Conservation (phyloP, 1,284 basidiomycete genomes). For the Marasmius tenuissimus region DNA sequence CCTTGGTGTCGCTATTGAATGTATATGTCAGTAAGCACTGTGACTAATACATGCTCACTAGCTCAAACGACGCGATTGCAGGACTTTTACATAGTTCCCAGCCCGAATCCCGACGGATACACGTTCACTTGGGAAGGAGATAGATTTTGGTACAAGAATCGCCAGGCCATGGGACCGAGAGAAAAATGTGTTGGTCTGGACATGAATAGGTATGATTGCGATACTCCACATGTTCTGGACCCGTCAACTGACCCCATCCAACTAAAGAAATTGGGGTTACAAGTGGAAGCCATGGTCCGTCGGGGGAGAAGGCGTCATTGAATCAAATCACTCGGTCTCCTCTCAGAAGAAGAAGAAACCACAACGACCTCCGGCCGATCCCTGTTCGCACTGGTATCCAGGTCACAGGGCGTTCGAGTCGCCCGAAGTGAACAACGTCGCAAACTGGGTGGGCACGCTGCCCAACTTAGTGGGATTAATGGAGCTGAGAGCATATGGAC, state of each 20-base stretch:
- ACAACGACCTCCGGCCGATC: constrained; percentile 38
- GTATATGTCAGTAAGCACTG: constrained; percentile 42
- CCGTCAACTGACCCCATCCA: constrained; percentile 6
- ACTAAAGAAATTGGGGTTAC: constrained; percentile 40
- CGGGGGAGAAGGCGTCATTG: constrained; percentile 20
- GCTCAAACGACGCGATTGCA: constrained; percentile 20
- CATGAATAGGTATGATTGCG: constrained; percentile 74
- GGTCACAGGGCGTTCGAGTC: constrained; percentile 74
- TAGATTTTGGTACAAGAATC: constrained; percentile 85
- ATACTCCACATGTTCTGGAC: constrained; percentile 25
- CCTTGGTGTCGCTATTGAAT: constrained; percentile 51
- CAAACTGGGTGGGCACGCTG: constrained; percentile 63
- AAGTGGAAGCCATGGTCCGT: constrained; percentile 53
- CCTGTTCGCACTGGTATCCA: constrained; percentile 75
- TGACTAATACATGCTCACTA: neutral
- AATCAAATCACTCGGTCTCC: constrained; percentile 1
- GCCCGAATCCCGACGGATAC: constrained; percentile 86
- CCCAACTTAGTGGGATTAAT: constrained; percentile 61
- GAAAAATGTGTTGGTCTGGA: constrained; percentile 72
- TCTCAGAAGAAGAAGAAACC: constrained; percentile 23
- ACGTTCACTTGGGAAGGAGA: constrained; percentile 67
- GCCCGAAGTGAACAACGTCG: constrained; percentile 74
- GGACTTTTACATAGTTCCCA: constrained; percentile 78
- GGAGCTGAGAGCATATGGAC: constrained; percentile 83
- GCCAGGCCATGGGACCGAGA: constrained; percentile 53